Percentiles rank a stretch among this genome's conserved stretches.
Evolutionary conservation across 129 eudicot species (phyloP).

Genomic region (Silybum marianum): DNA sequence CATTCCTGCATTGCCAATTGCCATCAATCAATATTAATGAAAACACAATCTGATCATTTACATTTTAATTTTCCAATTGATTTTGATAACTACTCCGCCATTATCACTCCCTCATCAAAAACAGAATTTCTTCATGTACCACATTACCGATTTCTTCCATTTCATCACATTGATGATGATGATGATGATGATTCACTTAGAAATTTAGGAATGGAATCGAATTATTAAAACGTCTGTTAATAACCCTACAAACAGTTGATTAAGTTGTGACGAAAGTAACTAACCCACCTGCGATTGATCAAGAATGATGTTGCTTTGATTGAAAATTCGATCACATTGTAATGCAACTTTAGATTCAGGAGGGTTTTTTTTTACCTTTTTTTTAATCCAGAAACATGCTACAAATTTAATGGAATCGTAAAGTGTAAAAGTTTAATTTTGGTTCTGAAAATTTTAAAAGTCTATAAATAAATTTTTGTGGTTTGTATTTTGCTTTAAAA

Average conservation of each 20-base stretch:
- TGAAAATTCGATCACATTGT: conserved; percentile 12
- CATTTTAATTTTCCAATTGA: conserved; percentile 1
- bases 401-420: neutral
- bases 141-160: neutral
- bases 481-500: too few species aligned
- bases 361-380: neutral
- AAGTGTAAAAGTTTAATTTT: neutral
- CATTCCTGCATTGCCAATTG: conserved; percentile 28
- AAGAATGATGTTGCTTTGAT: neutral
- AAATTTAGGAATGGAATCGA: neutral
- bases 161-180: neutral
- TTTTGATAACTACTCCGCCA: neutral
- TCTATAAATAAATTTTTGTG: too few species aligned
- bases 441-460: neutral
- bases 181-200: conserved; percentile 1
- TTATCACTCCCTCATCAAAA: neutral
- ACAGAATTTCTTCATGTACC: neutral
- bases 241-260: neutral
- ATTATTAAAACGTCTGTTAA: neutral
- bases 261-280: neutral
- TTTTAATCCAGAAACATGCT: neutral
- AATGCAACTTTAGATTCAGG: neutral
- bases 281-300: conserved; percentile 19
- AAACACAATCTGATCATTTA: neutral
- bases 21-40: neutral